Evolutionary conservation across 179 eudicot species (phyloP).

Genomic region (Amaranthus tricolor): DNA sequence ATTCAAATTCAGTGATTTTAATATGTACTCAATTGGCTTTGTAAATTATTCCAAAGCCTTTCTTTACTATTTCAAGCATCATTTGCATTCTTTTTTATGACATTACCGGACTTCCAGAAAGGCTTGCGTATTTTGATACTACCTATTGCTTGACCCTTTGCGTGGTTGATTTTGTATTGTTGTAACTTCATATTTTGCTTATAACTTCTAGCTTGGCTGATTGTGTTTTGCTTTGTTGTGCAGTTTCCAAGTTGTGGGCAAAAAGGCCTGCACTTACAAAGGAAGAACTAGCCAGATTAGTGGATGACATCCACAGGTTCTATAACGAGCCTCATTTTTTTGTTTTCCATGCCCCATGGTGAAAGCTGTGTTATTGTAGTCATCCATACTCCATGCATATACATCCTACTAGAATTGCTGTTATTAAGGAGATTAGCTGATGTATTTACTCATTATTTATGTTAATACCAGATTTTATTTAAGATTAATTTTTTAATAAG

Average conservation of each 20-base stretch:
- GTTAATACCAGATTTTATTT: not conserved
- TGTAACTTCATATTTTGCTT: not conserved
- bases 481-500: not conserved
- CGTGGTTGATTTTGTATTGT: not conserved
- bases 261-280: conserved; percentile 65
- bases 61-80: not conserved
- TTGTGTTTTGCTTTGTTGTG: conserved; percentile 7
- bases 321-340: not conserved
- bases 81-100: not conserved
- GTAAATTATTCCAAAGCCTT: not conserved
- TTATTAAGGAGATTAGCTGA: not conserved
- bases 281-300: conserved; percentile 75
- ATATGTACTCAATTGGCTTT: not conserved
- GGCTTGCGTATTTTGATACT: not conserved
- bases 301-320: conserved; percentile 91
- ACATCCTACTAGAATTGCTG: not conserved
- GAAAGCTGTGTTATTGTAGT: not conserved
- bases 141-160: not conserved
- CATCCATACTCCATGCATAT: not conserved
- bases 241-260: conserved; percentile 76
- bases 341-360: not conserved
- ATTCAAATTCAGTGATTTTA: not conserved
- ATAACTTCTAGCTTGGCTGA: not conserved
- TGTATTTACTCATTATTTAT: not conserved
- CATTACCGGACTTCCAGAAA: not conserved